A percentile compares a stretch with the other conserved stretches of the same genome.
phyloP scores from a whole-genome alignment of 352 stramenopile species.

The Pythium coloratum region DNA sequence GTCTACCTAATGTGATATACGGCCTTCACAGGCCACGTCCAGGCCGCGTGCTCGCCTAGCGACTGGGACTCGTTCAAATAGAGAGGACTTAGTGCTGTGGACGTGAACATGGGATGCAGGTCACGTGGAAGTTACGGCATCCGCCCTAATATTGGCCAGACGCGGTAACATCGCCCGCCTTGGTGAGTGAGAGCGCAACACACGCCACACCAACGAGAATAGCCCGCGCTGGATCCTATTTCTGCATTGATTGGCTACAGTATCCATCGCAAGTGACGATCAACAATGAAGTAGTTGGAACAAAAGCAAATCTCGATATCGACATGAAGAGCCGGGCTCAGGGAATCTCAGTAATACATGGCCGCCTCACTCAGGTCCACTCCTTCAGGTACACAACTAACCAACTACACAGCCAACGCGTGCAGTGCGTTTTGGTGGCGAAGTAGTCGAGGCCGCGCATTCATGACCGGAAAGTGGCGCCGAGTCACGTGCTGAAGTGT shows the following conservation, averaged over 20 bases:
- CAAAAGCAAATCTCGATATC: not conserved
- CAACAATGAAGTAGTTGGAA: not conserved
- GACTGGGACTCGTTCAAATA: no score
- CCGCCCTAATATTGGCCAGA: not conserved
- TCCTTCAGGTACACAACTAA: not conserved
- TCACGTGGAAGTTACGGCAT: not conserved
- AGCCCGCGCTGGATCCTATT: not conserved
- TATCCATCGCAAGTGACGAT: not conserved
- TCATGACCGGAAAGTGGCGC: slow-evolving; percentile 19
- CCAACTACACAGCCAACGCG: slow-evolving; percentile 20
- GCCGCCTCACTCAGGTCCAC: not conserved
- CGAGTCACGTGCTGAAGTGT: slow-evolving; percentile 18
- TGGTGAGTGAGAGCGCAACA: not conserved
- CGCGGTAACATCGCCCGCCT: not conserved
- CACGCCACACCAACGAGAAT: not conserved
- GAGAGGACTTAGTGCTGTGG: not conserved
- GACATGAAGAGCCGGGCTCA: not conserved
- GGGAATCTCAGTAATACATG: not conserved
- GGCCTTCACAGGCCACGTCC: no score
- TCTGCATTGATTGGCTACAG: not conserved
- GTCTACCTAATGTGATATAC: no score
- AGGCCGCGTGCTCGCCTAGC: no score
- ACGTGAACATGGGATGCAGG: not conserved
- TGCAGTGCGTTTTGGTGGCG: slow-evolving; percentile 30
- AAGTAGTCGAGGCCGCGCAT: slow-evolving; percentile 19